Evolutionary conservation across 805 yeast species (phyloP), one percentile per base, ranked within the genome.

Genomic region (Zygosaccharomyces siamensis): DNA sequence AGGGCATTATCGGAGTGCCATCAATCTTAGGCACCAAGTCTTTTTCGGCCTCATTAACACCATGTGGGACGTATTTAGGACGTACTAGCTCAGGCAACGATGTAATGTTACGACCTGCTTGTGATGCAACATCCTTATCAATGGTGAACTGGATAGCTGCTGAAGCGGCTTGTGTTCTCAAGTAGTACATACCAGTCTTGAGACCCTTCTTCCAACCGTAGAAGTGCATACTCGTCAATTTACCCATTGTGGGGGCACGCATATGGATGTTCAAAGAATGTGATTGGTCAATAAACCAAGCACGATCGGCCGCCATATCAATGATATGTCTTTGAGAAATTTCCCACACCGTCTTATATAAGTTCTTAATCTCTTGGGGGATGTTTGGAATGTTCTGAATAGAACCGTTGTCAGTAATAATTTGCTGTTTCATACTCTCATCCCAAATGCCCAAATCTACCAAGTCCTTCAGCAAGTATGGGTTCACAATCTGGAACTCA

Each of bases 331-430:
- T 83, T 68, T 90, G 98, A 39, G 95, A 80, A 44, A 92, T 80
- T 69, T 90, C 98, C 98, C 98, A 90, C 4, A 89, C 97, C 0
- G 98, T 90, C 66, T 84, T 87, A 72, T 90, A 89, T n/a, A 90
- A 68, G 3, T 71, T 74, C 64, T 87, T 89, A 46, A 89, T 59
- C 32, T 83, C 84, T 10, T 72, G 72, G 5, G 97, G 97, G 43
- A 90, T 80, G 40, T 72, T 75, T 40, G 79, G 77, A 35, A 90
- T 80, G 54, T 73, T 67, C 70, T 88, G 95, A 50, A 90, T 78
- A 10, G 97, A 90, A 5, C 98, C 98, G 53, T 87, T 81, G 45
- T 81, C 79, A 26, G 80, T 72, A 47, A 90, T 74, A 45, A 90
- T 81, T 50, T 80, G 76, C 60, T 86, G 83, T 71, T 87, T 89